These are phyloP conservation scores for Magnusiomyces magnusii DNA, from an alignment of 1,139 yeast genomes.

Conservation along the genomic window DNA sequence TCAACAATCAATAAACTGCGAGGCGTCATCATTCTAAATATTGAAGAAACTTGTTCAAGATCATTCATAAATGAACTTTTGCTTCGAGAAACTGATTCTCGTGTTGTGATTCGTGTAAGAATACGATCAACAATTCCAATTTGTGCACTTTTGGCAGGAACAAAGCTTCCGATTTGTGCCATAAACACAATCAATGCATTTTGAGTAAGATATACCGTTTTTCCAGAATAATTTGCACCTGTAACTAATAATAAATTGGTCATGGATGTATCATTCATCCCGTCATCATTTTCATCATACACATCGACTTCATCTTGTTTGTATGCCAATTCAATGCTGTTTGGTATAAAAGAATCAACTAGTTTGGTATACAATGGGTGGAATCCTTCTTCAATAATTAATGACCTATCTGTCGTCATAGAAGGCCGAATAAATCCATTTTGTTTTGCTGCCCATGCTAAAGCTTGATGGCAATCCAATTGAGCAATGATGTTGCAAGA, in stretches of 20 bases:
- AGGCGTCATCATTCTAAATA: slow-evolving; percentile 34
- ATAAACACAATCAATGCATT: slow-evolving; percentile 39
- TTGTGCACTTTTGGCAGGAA: slow-evolving; percentile 41
- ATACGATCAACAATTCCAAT: slow-evolving; percentile 41
- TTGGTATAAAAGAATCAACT: slow-evolving; percentile 35
- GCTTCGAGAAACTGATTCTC: slow-evolving; percentile 38
- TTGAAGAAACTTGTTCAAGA: slow-evolving; percentile 40
- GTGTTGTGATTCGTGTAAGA: slow-evolving; percentile 38
- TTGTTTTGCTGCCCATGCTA: slow-evolving; percentile 34
- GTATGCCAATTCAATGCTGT: slow-evolving; percentile 31
- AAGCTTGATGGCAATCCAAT: slow-evolving; percentile 36
- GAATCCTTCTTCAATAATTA: slow-evolving; percentile 31
- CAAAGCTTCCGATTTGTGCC: slow-evolving; percentile 45
- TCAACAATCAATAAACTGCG: slow-evolving; percentile 40
- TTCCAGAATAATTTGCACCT: slow-evolving; percentile 49
- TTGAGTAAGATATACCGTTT: slow-evolving; percentile 42
- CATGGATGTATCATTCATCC: slow-evolving; percentile 12
- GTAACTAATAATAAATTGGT: slow-evolving; percentile 33
- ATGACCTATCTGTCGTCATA: slow-evolving; percentile 27
- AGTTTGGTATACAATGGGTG: slow-evolving; percentile 40
- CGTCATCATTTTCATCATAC: slow-evolving; percentile 3
- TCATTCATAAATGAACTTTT: slow-evolving; percentile 44
- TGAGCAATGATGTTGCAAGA: slow-evolving; percentile 30
- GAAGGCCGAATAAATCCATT: slow-evolving; percentile 36
- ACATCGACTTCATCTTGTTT: neutral